Percentiles rank a stretch among this genome's conserved stretches.
Evolutionary conservation across 2,329 filamentous ascomycete genomes (phyloP).

Genomic region (Aurifilum marmelostoma): DNA sequence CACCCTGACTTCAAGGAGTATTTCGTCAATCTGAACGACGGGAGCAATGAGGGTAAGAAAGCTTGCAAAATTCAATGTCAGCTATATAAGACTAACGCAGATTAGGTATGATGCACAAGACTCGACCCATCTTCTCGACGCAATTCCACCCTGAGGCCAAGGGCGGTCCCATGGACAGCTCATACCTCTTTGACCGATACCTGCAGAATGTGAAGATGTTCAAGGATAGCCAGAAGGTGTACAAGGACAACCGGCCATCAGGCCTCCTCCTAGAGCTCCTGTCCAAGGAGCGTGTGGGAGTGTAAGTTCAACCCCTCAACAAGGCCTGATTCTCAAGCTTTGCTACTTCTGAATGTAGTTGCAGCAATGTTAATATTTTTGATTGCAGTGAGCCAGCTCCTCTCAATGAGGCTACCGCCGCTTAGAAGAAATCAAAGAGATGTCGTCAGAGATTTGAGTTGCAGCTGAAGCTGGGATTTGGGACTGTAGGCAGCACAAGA

Average conservation of each 20-base stretch:
- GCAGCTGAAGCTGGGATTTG: background rate
- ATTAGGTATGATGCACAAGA: slow-evolving; percentile 85
- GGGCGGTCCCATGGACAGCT: slow-evolving; percentile 93
- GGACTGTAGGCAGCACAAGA: background rate
- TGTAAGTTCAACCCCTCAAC: slow-evolving; percentile 42
- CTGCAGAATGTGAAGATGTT: slow-evolving; percentile 85
- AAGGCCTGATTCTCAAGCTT: background rate
- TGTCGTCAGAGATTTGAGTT: background rate
- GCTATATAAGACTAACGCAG: slow-evolving; percentile 8
- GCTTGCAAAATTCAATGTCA: background rate
- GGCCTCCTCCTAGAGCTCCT: slow-evolving; percentile 89
- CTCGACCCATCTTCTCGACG: slow-evolving; percentile 94
- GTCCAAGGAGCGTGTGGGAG: slow-evolving; percentile 92
- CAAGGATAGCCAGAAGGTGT: slow-evolving; percentile 79
- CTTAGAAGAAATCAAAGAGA: slow-evolving; percentile 34
- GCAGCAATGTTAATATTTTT: slow-evolving; percentile 1
- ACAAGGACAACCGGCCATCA: slow-evolving; percentile 85
- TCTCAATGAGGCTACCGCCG: slow-evolving; percentile 47
- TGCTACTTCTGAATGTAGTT: background rate
- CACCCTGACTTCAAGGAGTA: slow-evolving; percentile 92
- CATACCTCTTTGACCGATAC: slow-evolving; percentile 97
- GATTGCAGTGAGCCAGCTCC: slow-evolving; percentile 57
- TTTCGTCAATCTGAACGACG: slow-evolving; percentile 98
- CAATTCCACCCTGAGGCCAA: slow-evolving; percentile 99
- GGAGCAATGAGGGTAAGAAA: slow-evolving; percentile 80